Conservation (phyloP, 2,329 filamentous ascomycete species). For the Calonectria henricotiae region DNA sequence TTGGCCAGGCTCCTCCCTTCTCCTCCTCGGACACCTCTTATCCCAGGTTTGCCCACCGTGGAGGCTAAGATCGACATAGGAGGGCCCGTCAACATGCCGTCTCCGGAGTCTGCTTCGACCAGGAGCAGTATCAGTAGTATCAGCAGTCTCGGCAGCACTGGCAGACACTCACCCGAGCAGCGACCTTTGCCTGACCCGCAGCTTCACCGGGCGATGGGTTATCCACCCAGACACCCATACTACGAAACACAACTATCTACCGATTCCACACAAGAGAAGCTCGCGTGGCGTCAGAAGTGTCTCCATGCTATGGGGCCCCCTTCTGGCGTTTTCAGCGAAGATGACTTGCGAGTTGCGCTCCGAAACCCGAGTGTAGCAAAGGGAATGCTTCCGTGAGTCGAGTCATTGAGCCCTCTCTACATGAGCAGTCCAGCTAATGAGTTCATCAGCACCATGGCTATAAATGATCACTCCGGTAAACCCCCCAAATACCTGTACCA, state of each 20-base stretch:
- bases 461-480: constrained; percentile 1
- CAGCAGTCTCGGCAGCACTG: neutral
- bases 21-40: constrained; percentile 42
- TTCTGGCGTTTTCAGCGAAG: constrained; percentile 8
- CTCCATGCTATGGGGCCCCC: constrained; percentile 1
- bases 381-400: constrained; percentile 19
- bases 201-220: constrained; percentile 17
- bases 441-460: neutral
- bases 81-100: constrained; percentile 20
- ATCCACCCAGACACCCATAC: neutral
- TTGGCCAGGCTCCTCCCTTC: constrained; percentile 39
- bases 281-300: neutral
- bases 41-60: neutral
- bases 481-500: constrained; percentile 35
- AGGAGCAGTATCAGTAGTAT: constrained; percentile 25
- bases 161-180: constrained; percentile 43
- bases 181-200: constrained; percentile 40
- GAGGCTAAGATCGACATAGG: neutral
- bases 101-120: constrained; percentile 35
- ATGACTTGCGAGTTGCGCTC: constrained; percentile 23
- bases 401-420: neutral
- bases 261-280: neutral
- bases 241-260: neutral
- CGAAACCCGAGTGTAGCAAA: constrained; percentile 16
- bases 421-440: neutral